These are phyloP conservation scores for Metarhizium robertsii DNA, from an alignment of 2,329 filamentous ascomycete genomes.

Conservation along the genomic window DNA sequence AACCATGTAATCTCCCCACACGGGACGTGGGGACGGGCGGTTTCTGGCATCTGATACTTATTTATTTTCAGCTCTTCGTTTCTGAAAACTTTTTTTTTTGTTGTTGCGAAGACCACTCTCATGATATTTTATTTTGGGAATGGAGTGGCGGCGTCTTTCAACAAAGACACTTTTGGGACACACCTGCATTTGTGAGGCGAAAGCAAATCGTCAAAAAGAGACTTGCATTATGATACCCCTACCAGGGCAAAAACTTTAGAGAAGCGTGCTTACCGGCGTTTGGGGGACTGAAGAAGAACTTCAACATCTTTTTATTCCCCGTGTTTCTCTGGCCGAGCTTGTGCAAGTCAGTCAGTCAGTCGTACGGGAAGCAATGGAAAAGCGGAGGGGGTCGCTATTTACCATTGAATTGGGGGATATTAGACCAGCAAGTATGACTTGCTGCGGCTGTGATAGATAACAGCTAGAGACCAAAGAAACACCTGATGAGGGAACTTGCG, in stretches of 20 bases:
- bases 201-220: conserved; percentile 18
- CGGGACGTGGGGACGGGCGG: conserved; percentile 22
- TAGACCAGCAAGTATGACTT: neutral
- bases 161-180: conserved; percentile 30
- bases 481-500: neutral
- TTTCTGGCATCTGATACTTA: conserved; percentile 24
- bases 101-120: conserved; percentile 15
- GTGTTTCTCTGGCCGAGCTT: conserved; percentile 30
- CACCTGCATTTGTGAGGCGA: conserved; percentile 30
- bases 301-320: conserved; percentile 37
- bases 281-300: conserved; percentile 35
- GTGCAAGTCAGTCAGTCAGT: conserved; percentile 25
- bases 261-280: conserved; percentile 27
- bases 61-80: conserved; percentile 6
- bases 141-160: conserved; percentile 35
- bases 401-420: neutral
- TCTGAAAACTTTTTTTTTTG: conserved; percentile 8
- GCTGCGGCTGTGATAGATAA: conserved; percentile 3
- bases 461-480: conserved; percentile 8
- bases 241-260: conserved; percentile 23
- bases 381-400: neutral
- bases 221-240: conserved; percentile 31
- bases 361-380: conserved; percentile 2
- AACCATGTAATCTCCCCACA: conserved; percentile 25
- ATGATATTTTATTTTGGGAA: conserved; percentile 19